These are phyloP conservation scores for Backusella westeae DNA, from an alignment of 192 early-diverging fungal species.

Conservation along the genomic window DNA sequence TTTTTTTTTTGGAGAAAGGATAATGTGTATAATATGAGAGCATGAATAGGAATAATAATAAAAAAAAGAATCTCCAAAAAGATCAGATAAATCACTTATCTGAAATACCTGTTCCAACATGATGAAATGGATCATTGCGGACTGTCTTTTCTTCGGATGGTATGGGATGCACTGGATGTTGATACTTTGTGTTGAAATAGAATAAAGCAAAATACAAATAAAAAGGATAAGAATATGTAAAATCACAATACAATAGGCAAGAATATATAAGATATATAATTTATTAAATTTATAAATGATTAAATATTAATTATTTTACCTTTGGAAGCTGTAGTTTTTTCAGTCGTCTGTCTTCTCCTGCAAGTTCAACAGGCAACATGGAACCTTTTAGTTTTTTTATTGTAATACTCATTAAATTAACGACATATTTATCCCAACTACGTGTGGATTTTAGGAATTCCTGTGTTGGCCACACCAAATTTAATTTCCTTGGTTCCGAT, in stretches of 20 bases:
- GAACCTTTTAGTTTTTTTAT: conserved; percentile 52
- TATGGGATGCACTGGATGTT: background rate
- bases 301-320: background rate
- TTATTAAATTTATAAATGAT: background rate
- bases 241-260: background rate
- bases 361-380: conserved; percentile 2
- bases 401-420: conserved; percentile 60
- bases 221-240: background rate
- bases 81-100: background rate
- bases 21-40: background rate
- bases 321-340: background rate
- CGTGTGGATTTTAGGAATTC: conserved; percentile 85
- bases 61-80: background rate
- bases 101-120: background rate
- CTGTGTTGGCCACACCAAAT: conserved; percentile 74
- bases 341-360: background rate
- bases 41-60: background rate
- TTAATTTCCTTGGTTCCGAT: conserved; percentile 60
- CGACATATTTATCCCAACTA: conserved; percentile 78
- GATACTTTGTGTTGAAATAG: background rate
- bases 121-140: background rate
- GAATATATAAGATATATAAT: background rate
- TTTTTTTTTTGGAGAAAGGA: background rate
- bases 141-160: background rate
- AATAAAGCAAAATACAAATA: background rate